Conservation (phyloP, 768 basidiomycete species). For the Roridomyces roridus region DNA sequence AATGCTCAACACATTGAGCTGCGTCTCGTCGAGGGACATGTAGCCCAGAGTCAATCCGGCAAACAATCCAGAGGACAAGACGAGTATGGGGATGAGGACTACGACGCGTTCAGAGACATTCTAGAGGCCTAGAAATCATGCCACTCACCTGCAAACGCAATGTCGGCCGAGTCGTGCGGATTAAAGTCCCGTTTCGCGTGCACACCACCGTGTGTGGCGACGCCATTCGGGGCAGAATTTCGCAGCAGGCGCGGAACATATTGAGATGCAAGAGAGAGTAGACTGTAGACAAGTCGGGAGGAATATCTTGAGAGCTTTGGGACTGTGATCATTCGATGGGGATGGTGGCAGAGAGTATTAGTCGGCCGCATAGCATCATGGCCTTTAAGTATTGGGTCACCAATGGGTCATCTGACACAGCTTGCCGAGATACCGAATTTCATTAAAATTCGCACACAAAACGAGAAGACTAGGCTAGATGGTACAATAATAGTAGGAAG, state of each 20-base stretch:
- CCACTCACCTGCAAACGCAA: slow-evolving; percentile 40
- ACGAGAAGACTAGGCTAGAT: not conserved
- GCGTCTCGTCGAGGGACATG: slow-evolving; percentile 93
- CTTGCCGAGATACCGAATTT: not conserved
- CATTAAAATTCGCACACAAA: not conserved
- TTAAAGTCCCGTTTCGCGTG: slow-evolving; percentile 39
- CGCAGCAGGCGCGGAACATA: slow-evolving; percentile 50
- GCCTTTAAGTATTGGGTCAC: not conserved
- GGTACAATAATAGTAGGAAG: too few species aligned
- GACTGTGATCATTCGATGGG: slow-evolving; percentile 45
- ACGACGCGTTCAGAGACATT: slow-evolving; percentile 1
- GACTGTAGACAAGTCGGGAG: slow-evolving; percentile 51
- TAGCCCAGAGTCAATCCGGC: slow-evolving; percentile 92
- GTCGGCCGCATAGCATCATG: not conserved
- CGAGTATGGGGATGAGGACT: slow-evolving; percentile 82
- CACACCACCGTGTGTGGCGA: slow-evolving; percentile 5
- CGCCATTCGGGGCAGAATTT: slow-evolving; percentile 14
- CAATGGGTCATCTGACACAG: not conserved
- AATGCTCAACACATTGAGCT: slow-evolving; percentile 85
- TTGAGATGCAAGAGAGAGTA: slow-evolving; percentile 49
- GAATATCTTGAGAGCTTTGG: slow-evolving; percentile 39
- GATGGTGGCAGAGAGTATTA: slow-evolving; percentile 15
- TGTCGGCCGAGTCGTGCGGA: slow-evolving; percentile 36
- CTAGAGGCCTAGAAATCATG: not conserved
- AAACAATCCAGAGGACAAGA: slow-evolving; percentile 84